Conservation (phyloP, 768 basidiomycete species). For the Russula sp. region DNA sequence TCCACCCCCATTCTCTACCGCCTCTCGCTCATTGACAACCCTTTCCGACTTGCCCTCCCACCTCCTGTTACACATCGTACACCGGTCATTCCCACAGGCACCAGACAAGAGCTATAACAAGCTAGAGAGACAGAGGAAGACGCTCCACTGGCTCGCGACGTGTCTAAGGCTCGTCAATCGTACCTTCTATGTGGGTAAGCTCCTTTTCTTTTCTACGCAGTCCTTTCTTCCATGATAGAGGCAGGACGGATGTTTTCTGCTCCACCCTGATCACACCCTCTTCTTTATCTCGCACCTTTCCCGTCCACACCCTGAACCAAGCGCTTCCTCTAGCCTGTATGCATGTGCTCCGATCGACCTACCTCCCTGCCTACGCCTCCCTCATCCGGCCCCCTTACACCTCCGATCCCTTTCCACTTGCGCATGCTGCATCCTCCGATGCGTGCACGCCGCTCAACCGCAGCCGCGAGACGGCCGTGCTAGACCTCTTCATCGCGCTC, state of each 20-base stretch:
- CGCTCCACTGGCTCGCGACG: conserved; percentile 63
- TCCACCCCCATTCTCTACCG: conserved; percentile 3
- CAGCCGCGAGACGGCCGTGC: conserved; percentile 68
- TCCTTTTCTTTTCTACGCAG: no score
- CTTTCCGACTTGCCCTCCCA: conserved; percentile 48
- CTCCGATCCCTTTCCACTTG: conserved; percentile 63
- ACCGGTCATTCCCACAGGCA: conserved; percentile 52
- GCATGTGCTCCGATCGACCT: conserved; percentile 74
- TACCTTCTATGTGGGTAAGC: conserved; percentile 59
- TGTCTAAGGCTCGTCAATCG: conserved; percentile 60
- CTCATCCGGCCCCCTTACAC: conserved; percentile 65
- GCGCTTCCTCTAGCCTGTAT: conserved; percentile 50
- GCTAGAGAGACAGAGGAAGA: conserved; percentile 54
- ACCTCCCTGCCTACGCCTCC: conserved; percentile 57
- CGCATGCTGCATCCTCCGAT: conserved; percentile 16
- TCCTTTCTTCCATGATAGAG: no score
- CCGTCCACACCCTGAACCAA: not conserved
- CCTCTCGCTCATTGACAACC: conserved; percentile 5
- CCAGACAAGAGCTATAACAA: conserved; percentile 37
- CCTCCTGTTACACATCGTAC: conserved; percentile 63
- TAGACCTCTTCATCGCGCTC: conserved; percentile 76
- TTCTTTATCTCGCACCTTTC: not conserved
- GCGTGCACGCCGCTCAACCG: conserved; percentile 34
- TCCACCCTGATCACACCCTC: not conserved
- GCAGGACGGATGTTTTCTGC: no score